phyloP scores from a whole-genome alignment of 2,329 filamentous ascomycete genomes.

The Beauveria sp. region DNA sequence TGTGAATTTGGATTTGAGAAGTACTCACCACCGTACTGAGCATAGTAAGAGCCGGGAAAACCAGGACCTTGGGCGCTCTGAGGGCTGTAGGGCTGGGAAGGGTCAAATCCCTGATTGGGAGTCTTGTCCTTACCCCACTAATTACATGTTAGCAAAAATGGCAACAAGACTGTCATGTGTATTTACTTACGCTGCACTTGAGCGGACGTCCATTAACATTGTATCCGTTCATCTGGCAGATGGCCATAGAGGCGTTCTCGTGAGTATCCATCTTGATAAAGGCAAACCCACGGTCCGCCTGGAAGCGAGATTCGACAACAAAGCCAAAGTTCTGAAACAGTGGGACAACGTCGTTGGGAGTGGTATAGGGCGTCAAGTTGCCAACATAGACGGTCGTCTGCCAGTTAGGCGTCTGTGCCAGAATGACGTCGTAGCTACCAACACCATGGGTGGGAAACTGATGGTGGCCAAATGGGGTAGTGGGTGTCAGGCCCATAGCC shows the following conservation, averaged over 20 bases:
- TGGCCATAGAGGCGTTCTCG: slow-evolving; percentile 96
- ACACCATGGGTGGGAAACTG: slow-evolving; percentile 96
- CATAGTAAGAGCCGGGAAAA: slow-evolving; percentile 83
- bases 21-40: slow-evolving; percentile 77
- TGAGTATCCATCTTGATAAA: slow-evolving; percentile 99
- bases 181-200: slow-evolving; percentile 87
- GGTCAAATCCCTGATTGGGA: slow-evolving; percentile 71
- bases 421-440: slow-evolving; percentile 95
- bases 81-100: slow-evolving; percentile 62
- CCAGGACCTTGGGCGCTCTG: slow-evolving; percentile 65
- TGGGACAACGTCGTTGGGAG: slow-evolving; percentile 92
- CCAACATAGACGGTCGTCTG: slow-evolving; percentile 98
- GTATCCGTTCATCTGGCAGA: slow-evolving; percentile 96
- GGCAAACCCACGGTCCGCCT: slow-evolving; percentile 93
- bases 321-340: slow-evolving; percentile 98
- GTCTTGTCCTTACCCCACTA: slow-evolving; percentile 99
- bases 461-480: slow-evolving; percentile 91
- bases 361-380: slow-evolving; percentile 95
- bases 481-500: slow-evolving; percentile 96
- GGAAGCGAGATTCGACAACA: slow-evolving; percentile 94
- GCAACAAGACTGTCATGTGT: not conserved
- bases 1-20: not conserved
- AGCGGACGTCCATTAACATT: slow-evolving; percentile 94
- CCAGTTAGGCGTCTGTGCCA: slow-evolving; percentile 91
- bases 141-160: slow-evolving; percentile 23